Percentiles rank a stretch among this genome's conserved stretches.
phyloP scores from a whole-genome alignment of 164 flowering plant species.

The Buxus sempervirens region DNA sequence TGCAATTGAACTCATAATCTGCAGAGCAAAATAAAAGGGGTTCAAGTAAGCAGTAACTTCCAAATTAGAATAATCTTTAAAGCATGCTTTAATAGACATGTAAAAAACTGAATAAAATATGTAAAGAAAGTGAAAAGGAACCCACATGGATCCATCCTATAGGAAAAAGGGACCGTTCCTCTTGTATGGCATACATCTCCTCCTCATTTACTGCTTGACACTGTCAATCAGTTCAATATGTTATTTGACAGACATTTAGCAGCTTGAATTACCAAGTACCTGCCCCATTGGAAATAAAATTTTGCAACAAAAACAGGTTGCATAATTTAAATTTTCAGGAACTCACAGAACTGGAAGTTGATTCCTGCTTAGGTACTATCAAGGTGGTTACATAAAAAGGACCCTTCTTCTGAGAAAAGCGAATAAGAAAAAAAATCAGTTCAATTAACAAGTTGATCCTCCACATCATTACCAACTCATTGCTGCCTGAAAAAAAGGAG shows the following conservation, averaged over 20 bases:
- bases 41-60: neutral
- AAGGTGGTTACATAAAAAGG: conserved; percentile 62
- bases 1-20: neutral
- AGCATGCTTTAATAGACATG: neutral
- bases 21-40: neutral
- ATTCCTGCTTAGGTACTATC: conserved; percentile 80
- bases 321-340: neutral
- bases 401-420: conserved; percentile 41
- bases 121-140: neutral
- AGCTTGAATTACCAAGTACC: neutral
- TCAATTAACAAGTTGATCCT: neutral
- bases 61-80: neutral
- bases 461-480: neutral
- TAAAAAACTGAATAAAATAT: neutral
- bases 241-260: conserved; percentile 9
- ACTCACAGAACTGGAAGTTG: conserved; percentile 54
- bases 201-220: conserved; percentile 77
- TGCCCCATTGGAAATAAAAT: conserved; percentile 2
- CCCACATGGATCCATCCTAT: conserved; percentile 93
- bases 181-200: conserved; percentile 63
- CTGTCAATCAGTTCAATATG: conserved; percentile 29
- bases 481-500: neutral
- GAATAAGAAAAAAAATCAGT: conserved; percentile 1
- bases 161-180: conserved; percentile 62
- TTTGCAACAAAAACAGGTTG: neutral